These are phyloP conservation scores for Ascochyta fabae DNA, from an alignment of 2,329 filamentous ascomycete species.

Conservation along the genomic window DNA sequence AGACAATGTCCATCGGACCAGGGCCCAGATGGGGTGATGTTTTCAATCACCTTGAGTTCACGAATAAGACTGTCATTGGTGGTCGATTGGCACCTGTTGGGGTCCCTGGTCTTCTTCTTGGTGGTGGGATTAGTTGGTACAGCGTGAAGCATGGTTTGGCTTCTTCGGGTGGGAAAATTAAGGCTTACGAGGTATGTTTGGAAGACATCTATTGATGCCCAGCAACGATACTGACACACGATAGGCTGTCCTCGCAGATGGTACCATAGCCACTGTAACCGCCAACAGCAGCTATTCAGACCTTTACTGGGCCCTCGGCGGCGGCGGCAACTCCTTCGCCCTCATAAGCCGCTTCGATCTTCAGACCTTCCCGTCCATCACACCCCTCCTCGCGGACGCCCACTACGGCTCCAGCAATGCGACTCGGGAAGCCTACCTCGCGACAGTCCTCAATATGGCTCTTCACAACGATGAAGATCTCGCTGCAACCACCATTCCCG, in stretches of 20 bases:
- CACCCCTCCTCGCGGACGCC: slow-evolving; percentile 24
- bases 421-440: slow-evolving; percentile 20
- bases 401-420: slow-evolving; percentile 14
- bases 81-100: slow-evolving; percentile 37
- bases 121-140: slow-evolving; percentile 30
- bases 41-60: slow-evolving; percentile 30
- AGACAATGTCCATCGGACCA: slow-evolving; percentile 34
- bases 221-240: background rate
- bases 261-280: slow-evolving; percentile 27
- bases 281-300: slow-evolving; percentile 28
- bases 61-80: slow-evolving; percentile 30
- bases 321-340: slow-evolving; percentile 32
- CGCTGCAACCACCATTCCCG: slow-evolving; percentile 22
- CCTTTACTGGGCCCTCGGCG: slow-evolving; percentile 41
- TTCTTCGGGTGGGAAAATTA: slow-evolving; percentile 20
- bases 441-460: slow-evolving; percentile 20
- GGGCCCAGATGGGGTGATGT: slow-evolving; percentile 41
- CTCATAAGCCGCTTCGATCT: slow-evolving; percentile 26
- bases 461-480: slow-evolving; percentile 24
- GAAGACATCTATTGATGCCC: background rate
- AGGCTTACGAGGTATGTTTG: slow-evolving; percentile 15
- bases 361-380: slow-evolving; percentile 16
- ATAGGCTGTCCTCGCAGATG: slow-evolving; percentile 30
- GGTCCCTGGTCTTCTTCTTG: slow-evolving; percentile 37
- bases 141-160: slow-evolving; percentile 19